phyloP scores from a whole-genome alignment of 805 yeast genomes.

The Kuraishia ogatae region DNA sequence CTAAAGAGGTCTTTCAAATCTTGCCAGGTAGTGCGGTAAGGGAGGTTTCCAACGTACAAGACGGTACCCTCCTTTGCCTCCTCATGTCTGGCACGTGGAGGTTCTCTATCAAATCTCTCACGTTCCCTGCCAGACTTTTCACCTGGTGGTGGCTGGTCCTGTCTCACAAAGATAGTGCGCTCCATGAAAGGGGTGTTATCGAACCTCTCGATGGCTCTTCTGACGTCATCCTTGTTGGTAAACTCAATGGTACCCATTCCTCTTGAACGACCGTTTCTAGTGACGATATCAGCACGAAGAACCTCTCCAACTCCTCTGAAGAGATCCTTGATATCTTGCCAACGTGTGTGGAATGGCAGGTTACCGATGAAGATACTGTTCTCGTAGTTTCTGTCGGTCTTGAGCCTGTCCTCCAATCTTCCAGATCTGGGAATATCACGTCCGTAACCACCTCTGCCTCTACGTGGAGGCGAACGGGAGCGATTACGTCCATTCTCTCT shows the following conservation, averaged over 20 bases:
- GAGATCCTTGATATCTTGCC: conserved; percentile 49
- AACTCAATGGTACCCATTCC: conserved; percentile 93
- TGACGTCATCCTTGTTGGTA: conserved; percentile 52
- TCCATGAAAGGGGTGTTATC: conserved; percentile 61
- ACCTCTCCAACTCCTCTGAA: conserved; percentile 59
- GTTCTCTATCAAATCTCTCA: conserved; percentile 18
- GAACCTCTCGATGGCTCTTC: conserved; percentile 58
- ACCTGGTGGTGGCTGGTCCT: conserved; percentile 81
- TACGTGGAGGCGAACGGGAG: conserved; percentile 20
- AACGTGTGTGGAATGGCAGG: conserved; percentile 55
- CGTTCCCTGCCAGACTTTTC: conserved; percentile 19
- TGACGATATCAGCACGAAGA: conserved; percentile 75
- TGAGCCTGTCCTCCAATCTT: conserved; percentile 4
- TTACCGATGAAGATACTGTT: conserved; percentile 71
- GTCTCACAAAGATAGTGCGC: conserved; percentile 82
- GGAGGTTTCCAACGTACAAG: conserved; percentile 74
- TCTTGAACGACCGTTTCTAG: conserved; percentile 69
- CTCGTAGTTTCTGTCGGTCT: conserved; percentile 40
- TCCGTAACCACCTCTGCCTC: conserved; percentile 6
- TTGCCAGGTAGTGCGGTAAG: conserved; percentile 78
- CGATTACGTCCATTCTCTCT: conserved; percentile 19
- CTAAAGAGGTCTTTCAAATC: conserved; percentile 79
- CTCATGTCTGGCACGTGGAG: conserved; percentile 8
- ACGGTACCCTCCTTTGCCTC: conserved; percentile 30
- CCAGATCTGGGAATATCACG: neutral